phyloP scores from a whole-genome alignment of 257 asterid species.

The Ocimum tenuiflorum region DNA sequence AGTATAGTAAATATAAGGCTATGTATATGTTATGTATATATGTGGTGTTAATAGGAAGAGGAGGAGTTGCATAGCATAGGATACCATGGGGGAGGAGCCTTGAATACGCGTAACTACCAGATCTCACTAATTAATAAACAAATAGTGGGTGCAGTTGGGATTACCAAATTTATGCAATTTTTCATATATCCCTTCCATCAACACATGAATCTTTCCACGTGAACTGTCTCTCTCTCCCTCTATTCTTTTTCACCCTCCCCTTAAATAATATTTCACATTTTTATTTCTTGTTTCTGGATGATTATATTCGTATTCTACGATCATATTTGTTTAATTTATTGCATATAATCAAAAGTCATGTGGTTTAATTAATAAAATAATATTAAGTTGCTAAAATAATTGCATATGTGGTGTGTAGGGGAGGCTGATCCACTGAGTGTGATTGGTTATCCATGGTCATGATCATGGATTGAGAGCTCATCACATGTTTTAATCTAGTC shows the following conservation, averaged over 20 bases:
- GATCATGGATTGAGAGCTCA: no score
- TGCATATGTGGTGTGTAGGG: not conserved
- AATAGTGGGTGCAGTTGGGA: constrained; percentile 13
- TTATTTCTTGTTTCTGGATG: no score
- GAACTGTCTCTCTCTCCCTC: constrained; percentile 21
- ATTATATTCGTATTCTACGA: no score
- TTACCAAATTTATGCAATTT: constrained; percentile 21
- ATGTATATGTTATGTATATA: not conserved
- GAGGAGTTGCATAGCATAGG: constrained; percentile 31
- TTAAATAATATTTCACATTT: not conserved
- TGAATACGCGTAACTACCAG: constrained; percentile 36
- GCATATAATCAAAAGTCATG: not conserved
- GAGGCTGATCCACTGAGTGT: no score
- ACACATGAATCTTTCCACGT: constrained; percentile 42
- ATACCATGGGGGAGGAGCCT: constrained; percentile 33
- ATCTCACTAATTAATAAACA: constrained; percentile 22
- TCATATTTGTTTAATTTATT: no score
- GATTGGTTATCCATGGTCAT: no score
- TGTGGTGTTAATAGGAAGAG: not conserved
- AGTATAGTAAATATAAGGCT: no score
- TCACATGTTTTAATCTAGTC: no score
- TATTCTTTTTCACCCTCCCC: not conserved
- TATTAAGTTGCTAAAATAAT: no score
- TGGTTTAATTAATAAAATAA: no score
- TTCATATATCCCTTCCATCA: not conserved